phyloP scores from a whole-genome alignment of 768 basidiomycete genomes.

The Mycena crocata region DNA sequence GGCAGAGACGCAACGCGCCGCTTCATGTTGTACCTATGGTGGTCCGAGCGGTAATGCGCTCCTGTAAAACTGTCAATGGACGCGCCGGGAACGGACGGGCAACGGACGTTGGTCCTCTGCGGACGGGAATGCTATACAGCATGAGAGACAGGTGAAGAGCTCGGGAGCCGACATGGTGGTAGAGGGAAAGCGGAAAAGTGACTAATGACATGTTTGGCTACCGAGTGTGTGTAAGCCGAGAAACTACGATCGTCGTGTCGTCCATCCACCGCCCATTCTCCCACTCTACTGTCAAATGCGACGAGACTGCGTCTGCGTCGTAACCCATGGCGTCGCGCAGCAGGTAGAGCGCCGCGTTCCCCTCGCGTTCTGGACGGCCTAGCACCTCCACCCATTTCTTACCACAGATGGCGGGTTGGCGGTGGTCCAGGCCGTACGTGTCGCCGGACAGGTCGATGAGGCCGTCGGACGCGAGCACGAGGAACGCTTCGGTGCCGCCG shows the following conservation, averaged over 20 bases:
- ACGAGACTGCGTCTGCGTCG: slow-evolving; percentile 55
- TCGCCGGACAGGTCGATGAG: slow-evolving; percentile 58
- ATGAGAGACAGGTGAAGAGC: slow-evolving; percentile 91
- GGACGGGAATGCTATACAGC: slow-evolving; percentile 85
- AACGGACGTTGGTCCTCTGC: slow-evolving; percentile 86
- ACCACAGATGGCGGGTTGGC: slow-evolving; percentile 37
- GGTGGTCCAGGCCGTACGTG: slow-evolving; percentile 41
- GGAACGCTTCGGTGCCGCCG: slow-evolving; percentile 41
- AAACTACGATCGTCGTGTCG: slow-evolving; percentile 65
- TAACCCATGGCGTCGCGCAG: slow-evolving; percentile 60
- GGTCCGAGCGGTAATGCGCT: slow-evolving; percentile 91
- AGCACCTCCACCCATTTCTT: slow-evolving; percentile 53
- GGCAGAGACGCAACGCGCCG: slow-evolving; percentile 91
- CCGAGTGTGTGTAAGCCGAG: slow-evolving; percentile 36
- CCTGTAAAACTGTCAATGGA: slow-evolving; percentile 56
- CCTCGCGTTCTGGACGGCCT: slow-evolving; percentile 31
- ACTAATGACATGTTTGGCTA: slow-evolving; percentile 4
- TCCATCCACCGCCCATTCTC: slow-evolving; percentile 65
- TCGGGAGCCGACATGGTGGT: slow-evolving; percentile 47
- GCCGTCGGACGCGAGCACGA: slow-evolving; percentile 67
- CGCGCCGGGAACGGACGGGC: background rate
- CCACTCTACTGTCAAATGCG: slow-evolving; percentile 62
- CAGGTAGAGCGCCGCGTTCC: slow-evolving; percentile 51
- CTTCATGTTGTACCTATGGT: slow-evolving; percentile 99
- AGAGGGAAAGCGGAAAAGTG: background rate